Evolutionary conservation across 106 monocot genomes (phyloP).

Genomic region (Dendrobium catenatum): DNA sequence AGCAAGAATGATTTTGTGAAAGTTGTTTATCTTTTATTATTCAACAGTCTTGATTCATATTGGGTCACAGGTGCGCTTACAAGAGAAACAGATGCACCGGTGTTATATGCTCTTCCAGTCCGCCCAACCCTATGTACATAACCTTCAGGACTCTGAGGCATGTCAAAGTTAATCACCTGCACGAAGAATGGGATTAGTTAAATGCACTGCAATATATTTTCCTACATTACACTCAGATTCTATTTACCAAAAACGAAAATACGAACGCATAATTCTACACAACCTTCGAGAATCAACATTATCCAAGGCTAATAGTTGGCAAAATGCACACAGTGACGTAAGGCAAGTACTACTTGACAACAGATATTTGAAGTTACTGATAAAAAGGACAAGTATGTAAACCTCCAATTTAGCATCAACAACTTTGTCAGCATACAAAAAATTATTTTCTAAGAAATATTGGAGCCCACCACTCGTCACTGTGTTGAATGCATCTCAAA

Average conservation of each 20-base stretch:
- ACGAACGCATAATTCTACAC: background rate
- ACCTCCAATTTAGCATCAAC: background rate
- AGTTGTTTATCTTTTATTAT: background rate
- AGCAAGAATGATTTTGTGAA: background rate
- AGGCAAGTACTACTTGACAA: background rate
- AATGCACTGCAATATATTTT: background rate
- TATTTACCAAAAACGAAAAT: background rate
- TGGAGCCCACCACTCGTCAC: background rate
- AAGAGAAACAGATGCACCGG: slow-evolving; percentile 80
- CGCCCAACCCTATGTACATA: slow-evolving; percentile 93
- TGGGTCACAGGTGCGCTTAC: slow-evolving; percentile 28
- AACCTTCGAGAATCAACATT: background rate
- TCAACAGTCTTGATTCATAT: background rate
- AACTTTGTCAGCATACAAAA: background rate
- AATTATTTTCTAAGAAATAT: background rate
- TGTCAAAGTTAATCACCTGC: slow-evolving; percentile 89
- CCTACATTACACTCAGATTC: too few species aligned
- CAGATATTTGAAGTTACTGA: background rate
- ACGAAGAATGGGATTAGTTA: slow-evolving; percentile 10
- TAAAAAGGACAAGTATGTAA: background rate
- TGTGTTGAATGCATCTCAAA: background rate
- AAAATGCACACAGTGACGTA: background rate
- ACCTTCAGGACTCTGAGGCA: slow-evolving; percentile 69
- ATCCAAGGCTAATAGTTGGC: background rate
- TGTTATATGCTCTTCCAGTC: slow-evolving; percentile 76